Base-by-base conservation (phyloP, 2,329 filamentous ascomycete species). In the Stagonosporopsis rhizophila region DNA sequence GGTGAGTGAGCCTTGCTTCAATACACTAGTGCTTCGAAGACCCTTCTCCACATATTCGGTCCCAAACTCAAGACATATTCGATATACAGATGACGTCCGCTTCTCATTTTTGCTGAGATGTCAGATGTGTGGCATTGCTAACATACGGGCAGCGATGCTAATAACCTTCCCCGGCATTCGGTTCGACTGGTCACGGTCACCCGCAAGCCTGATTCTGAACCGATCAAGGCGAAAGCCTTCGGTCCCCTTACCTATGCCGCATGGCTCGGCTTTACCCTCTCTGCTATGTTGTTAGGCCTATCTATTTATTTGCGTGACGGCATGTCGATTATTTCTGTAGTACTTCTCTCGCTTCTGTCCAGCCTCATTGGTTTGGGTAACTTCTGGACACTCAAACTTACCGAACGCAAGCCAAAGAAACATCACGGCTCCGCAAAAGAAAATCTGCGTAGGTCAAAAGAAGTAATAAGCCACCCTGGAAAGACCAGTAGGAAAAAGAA, bases 341-440 rank as follows among this genome's bases (percentile, higher is more conserved):
- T 80, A 28, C 71, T 80, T 0, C 73, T 84, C 5, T 82, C 81
- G 3, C 64, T 79, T 5, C 74, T 84, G 15, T 81, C 81, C 7
- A 81, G 77, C 2, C 67, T 83, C 7, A 79, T 82, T 30, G 82
- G 82, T 7, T 59, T 78, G 25, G 78, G 76, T 45, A 83, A 82
- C 61, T 81, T 81, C 47, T 84, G 81, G 81, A 73, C 59, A 3
- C 71, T 83, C 5, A 64, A 72, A 32, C 74, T 83, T 0, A 77
- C 78, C 3, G 66, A 73, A 51, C 75, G 77, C 5, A 75, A 50
- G n/a, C 5, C 15, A 11, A 11, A 42, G 4, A 23, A 42, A 12
- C 22, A 42, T 6, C 22, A 9, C 14, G 8, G 14, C 1, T 11
- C 2, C 9, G 22, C 25, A 6, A 20, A 39, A 14, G 32, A 14